Conservation (phyloP, 495 filamentous ascomycete species). For the Trichoderma asperelloides region DNA sequence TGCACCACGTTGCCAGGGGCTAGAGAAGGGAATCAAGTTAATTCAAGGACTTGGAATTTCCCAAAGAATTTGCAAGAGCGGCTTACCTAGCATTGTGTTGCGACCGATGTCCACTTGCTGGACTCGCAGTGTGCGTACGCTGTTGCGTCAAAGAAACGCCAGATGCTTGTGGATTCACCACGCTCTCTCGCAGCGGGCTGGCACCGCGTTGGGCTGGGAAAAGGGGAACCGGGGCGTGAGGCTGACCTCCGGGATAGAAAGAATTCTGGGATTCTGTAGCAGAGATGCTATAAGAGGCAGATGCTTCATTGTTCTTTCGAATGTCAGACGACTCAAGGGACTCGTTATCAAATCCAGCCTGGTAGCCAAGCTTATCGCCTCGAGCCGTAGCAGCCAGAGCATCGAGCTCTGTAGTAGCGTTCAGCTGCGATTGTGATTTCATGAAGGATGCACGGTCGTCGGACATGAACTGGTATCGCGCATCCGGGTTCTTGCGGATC, state of each 20-base stretch:
- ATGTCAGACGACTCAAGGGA: conserved; percentile 44
- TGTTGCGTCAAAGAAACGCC: conserved; percentile 9
- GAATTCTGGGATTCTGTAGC: conserved; percentile 13
- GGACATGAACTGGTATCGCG: conserved; percentile 91
- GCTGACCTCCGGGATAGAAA: conserved; percentile 26
- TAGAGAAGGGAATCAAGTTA: conserved; percentile 19
- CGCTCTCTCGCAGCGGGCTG: conserved; percentile 12
- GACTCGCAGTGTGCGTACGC: conserved; percentile 29
- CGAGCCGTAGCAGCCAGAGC: conserved; percentile 88
- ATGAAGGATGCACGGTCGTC: conserved; percentile 97
- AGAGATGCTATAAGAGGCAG: conserved; percentile 18
- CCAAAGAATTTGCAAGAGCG: neutral
- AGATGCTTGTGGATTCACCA: conserved; percentile 4
- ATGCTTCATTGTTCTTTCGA: conserved; percentile 27
- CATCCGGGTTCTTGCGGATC: conserved; percentile 90
- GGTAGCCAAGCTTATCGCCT: conserved; percentile 67
- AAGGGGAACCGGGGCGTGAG: conserved; percentile 55
- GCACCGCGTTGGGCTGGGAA: conserved; percentile 36
- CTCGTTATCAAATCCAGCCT: conserved; percentile 51
- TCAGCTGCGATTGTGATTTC: conserved; percentile 90
- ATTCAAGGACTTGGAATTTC: neutral
- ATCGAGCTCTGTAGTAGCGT: conserved; percentile 70
- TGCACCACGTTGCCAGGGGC: conserved; percentile 47
- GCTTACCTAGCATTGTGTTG: conserved; percentile 37
- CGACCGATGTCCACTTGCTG: conserved; percentile 25